Evolutionary conservation across 2,329 filamentous ascomycete genomes (phyloP).

Genomic region (Xylaria sp.): DNA sequence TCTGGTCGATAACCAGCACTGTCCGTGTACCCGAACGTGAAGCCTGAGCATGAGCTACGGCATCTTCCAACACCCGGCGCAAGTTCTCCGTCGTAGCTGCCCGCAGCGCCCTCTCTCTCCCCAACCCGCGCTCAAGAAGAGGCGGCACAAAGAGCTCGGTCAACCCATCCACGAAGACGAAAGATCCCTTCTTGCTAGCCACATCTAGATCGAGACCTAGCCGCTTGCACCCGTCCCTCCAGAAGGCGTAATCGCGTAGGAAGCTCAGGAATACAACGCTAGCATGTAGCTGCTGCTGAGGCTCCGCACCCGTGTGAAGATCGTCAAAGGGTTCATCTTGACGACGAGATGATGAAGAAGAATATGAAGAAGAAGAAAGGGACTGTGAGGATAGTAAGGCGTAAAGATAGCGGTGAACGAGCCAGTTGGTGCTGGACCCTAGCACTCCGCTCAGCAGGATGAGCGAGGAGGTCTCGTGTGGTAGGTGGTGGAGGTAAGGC

Average conservation of each 20-base stretch:
- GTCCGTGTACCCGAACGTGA: conserved; percentile 52
- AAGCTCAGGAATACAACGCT: conserved; percentile 84
- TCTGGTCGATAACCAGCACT: conserved; percentile 73
- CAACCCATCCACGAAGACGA: conserved; percentile 82
- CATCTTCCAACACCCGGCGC: conserved; percentile 53
- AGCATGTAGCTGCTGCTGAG: conserved; percentile 53
- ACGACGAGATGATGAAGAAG: conserved; percentile 19
- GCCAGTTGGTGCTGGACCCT: conserved; percentile 73
- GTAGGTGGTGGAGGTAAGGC: conserved; percentile 70
- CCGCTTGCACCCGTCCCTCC: conserved; percentile 76
- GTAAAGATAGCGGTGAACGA: conserved; percentile 67
- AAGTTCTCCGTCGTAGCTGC: conserved; percentile 53
- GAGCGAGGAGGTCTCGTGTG: conserved; percentile 68
- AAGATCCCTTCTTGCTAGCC: conserved; percentile 65
- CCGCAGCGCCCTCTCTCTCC: conserved; percentile 44
- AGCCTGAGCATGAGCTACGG: conserved; percentile 51
- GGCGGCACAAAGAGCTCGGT: conserved; percentile 62
- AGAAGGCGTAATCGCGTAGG: conserved; percentile 80
- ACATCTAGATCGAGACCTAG: conserved; percentile 78
- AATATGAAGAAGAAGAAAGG: conserved; percentile 27
- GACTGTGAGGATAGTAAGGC: conserved; percentile 53
- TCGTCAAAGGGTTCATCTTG: conserved; percentile 13
- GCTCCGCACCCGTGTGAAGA: conserved; percentile 28
- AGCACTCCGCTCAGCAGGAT: conserved; percentile 75
- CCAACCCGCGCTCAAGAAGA: conserved; percentile 21